A percentile compares a stretch with the other conserved stretches of the same genome.
Conservation (phyloP, 441 rosid species). For the Monsonia emarginata region DNA sequence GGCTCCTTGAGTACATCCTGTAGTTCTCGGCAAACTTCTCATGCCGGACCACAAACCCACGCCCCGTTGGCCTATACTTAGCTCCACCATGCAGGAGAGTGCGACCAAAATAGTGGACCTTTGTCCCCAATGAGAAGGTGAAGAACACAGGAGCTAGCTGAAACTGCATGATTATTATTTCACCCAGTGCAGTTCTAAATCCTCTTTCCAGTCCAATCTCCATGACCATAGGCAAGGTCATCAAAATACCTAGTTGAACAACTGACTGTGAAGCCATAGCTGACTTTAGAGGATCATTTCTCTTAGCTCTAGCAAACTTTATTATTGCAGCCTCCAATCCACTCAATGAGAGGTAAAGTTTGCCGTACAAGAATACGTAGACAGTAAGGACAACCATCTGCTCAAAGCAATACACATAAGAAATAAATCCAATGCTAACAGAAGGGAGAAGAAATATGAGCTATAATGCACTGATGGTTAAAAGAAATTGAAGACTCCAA, state of each 20-base stretch:
- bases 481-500: not conserved
- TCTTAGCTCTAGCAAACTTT: constrained; percentile 48
- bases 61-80: constrained; percentile 25
- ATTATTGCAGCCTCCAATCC: constrained; percentile 77
- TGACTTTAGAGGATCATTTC: constrained; percentile 59
- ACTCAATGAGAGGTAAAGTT: constrained; percentile 72
- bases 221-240: constrained; percentile 87
- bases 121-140: constrained; percentile 95
- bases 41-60: constrained; percentile 25
- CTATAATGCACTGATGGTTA: not conserved
- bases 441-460: not conserved
- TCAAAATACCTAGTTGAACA: constrained; percentile 77
- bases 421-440: constrained; percentile 6
- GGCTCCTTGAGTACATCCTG: constrained; percentile 26
- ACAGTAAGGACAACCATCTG: constrained; percentile 71
- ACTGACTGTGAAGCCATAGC: constrained; percentile 88
- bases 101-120: constrained; percentile 30
- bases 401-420: constrained; percentile 10
- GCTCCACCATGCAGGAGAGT: constrained; percentile 25
- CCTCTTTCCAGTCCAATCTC: constrained; percentile 94
- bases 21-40: constrained; percentile 26
- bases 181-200: constrained; percentile 74
- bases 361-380: constrained; percentile 71
- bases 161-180: constrained; percentile 79
- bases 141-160: constrained; percentile 87